phyloP scores from a whole-genome alignment of 331 rosid species.

The Telfairia occidentalis region DNA sequence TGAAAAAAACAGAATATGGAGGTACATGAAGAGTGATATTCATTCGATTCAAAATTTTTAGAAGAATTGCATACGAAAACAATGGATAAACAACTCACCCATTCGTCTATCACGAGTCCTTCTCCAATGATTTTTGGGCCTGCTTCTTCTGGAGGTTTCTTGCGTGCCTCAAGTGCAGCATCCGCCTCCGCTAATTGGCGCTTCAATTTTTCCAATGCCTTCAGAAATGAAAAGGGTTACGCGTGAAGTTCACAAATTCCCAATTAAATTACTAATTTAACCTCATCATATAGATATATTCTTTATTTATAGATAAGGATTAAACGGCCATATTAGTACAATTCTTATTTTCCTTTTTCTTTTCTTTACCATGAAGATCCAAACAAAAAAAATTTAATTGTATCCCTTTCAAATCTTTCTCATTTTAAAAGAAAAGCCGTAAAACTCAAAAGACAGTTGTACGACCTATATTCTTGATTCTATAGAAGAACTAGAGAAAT shows the following conservation, averaged over 20 bases:
- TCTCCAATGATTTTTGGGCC: slow-evolving; percentile 75
- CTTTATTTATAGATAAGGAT: neutral
- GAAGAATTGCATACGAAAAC: neutral
- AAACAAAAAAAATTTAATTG: neutral
- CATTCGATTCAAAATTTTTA: neutral
- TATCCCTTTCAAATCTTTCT: neutral
- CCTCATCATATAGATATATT: neutral
- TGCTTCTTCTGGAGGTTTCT: slow-evolving; percentile 61
- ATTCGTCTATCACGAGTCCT: slow-evolving; percentile 86
- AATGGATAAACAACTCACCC: slow-evolving; percentile 51
- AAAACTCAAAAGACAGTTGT: too few relatives aligned
- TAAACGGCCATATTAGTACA: neutral
- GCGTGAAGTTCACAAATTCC: neutral
- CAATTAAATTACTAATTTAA: neutral
- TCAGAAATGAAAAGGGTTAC: neutral
- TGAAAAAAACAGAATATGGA: slow-evolving; percentile 11
- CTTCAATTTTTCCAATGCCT: slow-evolving; percentile 70
- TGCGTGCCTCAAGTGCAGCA: slow-evolving; percentile 68
- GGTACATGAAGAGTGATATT: neutral
- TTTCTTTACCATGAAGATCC: neutral
- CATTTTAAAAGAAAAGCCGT: too few relatives aligned
- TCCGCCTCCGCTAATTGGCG: slow-evolving; percentile 75
- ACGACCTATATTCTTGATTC: too few relatives aligned
- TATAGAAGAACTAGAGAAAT: too few relatives aligned
- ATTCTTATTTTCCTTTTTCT: neutral